Percentiles rank a stretch among this genome's conserved stretches.
Evolutionary conservation across 495 filamentous ascomycete genomes (phyloP).

Genomic region (Trichoderma orchidacearum): DNA sequence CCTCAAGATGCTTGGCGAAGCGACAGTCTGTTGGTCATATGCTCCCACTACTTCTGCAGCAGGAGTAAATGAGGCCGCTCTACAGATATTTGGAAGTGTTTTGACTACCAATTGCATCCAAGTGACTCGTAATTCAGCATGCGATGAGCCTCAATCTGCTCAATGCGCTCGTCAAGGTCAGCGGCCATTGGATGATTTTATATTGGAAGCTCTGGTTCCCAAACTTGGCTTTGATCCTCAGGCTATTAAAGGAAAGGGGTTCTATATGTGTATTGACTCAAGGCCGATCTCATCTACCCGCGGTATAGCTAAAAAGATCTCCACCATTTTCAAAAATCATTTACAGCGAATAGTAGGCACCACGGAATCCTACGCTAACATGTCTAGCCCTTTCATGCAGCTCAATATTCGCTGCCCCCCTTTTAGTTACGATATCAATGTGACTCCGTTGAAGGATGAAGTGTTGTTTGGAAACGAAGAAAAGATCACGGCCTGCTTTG

Average conservation of each 20-base stretch:
- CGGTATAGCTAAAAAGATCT: slow-evolving; percentile 54
- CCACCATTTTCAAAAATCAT: slow-evolving; percentile 20
- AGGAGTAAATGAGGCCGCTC: slow-evolving; percentile 47
- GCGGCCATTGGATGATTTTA: slow-evolving; percentile 1
- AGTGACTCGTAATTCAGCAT: slow-evolving; percentile 2
- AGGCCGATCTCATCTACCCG: slow-evolving; percentile 53
- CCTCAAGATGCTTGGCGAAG: slow-evolving; percentile 51
- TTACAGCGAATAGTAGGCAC: slow-evolving; percentile 3
- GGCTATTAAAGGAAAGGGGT: slow-evolving; percentile 42
- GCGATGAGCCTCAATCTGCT: background rate
- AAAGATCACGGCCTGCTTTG: slow-evolving; percentile 31
- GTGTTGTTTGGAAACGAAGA: slow-evolving; percentile 59
- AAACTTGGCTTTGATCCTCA: slow-evolving; percentile 33
- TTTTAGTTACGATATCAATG: slow-evolving; percentile 71
- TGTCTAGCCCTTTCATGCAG: slow-evolving; percentile 56
- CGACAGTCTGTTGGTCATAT: slow-evolving; percentile 59
- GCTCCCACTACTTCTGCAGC: slow-evolving; percentile 43
- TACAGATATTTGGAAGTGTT: slow-evolving; percentile 57
- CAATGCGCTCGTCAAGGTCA: too few species aligned
- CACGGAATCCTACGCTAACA: slow-evolving; percentile 1
- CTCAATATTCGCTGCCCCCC: slow-evolving; percentile 58
- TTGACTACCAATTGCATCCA: slow-evolving; percentile 33
- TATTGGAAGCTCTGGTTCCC: slow-evolving; percentile 47
- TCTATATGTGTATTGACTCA: slow-evolving; percentile 65
- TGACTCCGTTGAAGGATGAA: slow-evolving; percentile 86